Evolutionary conservation across 257 asterid genomes (phyloP).

Genomic region (Ballota nigra): DNA sequence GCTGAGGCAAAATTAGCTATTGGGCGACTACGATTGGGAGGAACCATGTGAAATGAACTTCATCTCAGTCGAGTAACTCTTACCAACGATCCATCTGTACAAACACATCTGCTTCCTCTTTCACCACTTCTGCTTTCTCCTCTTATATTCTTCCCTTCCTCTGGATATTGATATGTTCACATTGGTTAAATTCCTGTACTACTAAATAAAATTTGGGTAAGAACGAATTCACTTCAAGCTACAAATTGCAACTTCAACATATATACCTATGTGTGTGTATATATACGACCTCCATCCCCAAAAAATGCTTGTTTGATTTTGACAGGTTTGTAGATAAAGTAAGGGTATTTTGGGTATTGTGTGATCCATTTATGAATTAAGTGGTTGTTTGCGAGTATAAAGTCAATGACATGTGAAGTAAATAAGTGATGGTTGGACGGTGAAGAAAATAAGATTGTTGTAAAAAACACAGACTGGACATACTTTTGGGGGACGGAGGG

Average conservation of each 20-base stretch:
- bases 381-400: no score
- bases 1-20: constrained; percentile 7
- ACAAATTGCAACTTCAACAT: not conserved
- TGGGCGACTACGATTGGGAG: not conserved
- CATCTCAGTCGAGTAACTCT: constrained; percentile 21
- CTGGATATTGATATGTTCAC: constrained; percentile 20
- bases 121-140: not conserved
- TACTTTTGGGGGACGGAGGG: no score
- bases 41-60: constrained; percentile 17
- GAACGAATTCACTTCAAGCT: not conserved
- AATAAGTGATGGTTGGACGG: no score
- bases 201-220: not conserved
- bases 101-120: constrained; percentile 17
- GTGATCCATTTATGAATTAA: no score
- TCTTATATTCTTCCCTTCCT: not conserved
- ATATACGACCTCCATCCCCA: no score
- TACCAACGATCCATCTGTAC: constrained; percentile 25
- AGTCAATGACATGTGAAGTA: no score
- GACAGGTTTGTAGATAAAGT: no score
- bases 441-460: no score
- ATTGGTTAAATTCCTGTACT: constrained; percentile 24
- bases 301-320: no score
- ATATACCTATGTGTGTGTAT: not conserved
- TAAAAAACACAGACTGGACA: no score
- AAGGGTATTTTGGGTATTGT: no score